Evolutionary conservation across 2,329 filamentous ascomycete genomes (phyloP).

Genomic region (Cercospora sp.): DNA sequence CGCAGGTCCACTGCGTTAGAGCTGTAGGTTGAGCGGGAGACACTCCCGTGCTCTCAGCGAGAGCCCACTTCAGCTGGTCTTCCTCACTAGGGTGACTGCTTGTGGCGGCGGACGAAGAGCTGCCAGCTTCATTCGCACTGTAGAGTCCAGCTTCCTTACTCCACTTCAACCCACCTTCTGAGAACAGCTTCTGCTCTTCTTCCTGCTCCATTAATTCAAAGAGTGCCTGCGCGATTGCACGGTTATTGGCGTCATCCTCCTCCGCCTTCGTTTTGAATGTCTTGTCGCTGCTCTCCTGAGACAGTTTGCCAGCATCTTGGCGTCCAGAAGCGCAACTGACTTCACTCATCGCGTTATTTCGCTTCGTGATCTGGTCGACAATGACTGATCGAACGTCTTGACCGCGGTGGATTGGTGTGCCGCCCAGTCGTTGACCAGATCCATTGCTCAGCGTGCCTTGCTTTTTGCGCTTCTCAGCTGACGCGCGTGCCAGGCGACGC

Average conservation of each 20-base stretch:
- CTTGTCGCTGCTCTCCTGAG: slow-evolving; percentile 65
- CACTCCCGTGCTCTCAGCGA: slow-evolving; percentile 35
- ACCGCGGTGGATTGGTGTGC: slow-evolving; percentile 55
- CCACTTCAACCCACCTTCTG: slow-evolving; percentile 44
- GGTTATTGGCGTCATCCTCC: slow-evolving; percentile 84
- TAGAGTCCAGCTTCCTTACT: slow-evolving; percentile 41
- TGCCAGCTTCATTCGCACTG: slow-evolving; percentile 23
- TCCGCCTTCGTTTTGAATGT: slow-evolving; percentile 83
- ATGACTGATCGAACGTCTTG: slow-evolving; percentile 72
- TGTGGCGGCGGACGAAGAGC: background rate
- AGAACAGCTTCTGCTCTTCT: slow-evolving; percentile 50
- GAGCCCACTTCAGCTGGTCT: slow-evolving; percentile 41
- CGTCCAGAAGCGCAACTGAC: slow-evolving; percentile 72
- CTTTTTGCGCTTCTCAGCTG: slow-evolving; percentile 64
- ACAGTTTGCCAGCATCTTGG: slow-evolving; percentile 65
- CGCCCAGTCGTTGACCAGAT: slow-evolving; percentile 72
- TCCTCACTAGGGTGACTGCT: slow-evolving; percentile 34
- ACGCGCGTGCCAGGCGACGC: slow-evolving; percentile 67
- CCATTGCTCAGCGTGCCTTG: slow-evolving; percentile 52
- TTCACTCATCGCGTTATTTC: slow-evolving; percentile 58
- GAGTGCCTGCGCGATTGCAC: slow-evolving; percentile 79
- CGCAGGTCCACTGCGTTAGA: slow-evolving; percentile 55
- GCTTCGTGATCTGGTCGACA: slow-evolving; percentile 65
- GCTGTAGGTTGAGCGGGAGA: background rate
- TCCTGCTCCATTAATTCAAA: slow-evolving; percentile 87